Base-by-base conservation (phyloP, 768 basidiomycete species). In the Strobilomyces confusus region DNA sequence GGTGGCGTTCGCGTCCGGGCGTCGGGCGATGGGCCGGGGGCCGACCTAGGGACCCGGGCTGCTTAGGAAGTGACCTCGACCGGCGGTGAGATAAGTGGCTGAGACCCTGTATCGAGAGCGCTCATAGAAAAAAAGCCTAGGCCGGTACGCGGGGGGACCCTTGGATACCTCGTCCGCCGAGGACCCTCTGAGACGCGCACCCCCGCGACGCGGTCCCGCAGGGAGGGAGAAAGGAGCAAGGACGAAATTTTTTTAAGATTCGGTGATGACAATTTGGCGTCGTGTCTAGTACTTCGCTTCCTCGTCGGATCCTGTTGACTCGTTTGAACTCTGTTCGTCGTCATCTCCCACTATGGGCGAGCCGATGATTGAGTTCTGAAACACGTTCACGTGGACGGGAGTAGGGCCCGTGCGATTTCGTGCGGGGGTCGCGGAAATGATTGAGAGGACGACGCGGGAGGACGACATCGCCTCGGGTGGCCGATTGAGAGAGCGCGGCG, bases 171-270 rank as follows among this genome's bases (percentile, higher is more conserved):
- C 47, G 5, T 29, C 44, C 49, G 40, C 59, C 48, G 47, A 46
- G 8, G 29, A 36, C 12, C 26, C 11, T 51, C 58, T 54, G 59
- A 62, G 20, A 34, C 14, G 13, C 55, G 59, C 55, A 47, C 56
- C 9, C 51, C 13, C 25, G 26, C 46, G 30, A 22, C 32, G 40
- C 32, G 15, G 9, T 17, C 34, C 17, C 34, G 34, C n/a, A 13
- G 15, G 34, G 34, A 34, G n/a, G 13, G 23, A 19, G 33, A 30
- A 25, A 5, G 3, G 5, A 14, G 15, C 15, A 15, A 36, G 15
- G 14, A 15, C 6, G 15, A 12, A 33, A 33, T 6, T 33, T 33
- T 17, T 36, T 36, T 36, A 48, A 54, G 52, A 41, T 57, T 49
- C 38, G 5, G 38, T 9, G 44, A 29, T 15, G n/a, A 25, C 33